Conservation (phyloP, 164 flowering plant species). For the Sextonia rubra region DNA sequence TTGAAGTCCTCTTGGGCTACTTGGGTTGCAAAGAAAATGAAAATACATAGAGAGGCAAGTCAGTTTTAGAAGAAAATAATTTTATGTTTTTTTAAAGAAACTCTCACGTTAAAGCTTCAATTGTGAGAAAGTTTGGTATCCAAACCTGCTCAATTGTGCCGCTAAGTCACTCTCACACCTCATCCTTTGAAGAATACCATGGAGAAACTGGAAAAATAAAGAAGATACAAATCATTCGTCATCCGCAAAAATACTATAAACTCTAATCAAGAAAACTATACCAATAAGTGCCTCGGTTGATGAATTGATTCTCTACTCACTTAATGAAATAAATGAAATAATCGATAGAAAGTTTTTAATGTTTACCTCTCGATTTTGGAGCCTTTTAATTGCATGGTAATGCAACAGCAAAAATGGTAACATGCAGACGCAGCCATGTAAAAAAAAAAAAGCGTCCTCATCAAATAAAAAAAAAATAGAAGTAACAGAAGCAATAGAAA, state of each 20-base stretch:
- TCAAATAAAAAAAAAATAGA: neutral
- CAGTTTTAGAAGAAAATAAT: neutral
- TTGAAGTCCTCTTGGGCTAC: neutral
- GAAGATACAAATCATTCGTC: neutral
- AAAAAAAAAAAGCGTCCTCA: neutral
- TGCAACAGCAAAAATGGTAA: constrained; percentile 1
- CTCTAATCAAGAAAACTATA: neutral
- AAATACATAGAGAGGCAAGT: neutral
- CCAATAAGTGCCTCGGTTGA: no score
- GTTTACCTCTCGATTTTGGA: constrained; percentile 13
- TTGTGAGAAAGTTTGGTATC: no score
- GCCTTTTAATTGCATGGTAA: constrained; percentile 33
- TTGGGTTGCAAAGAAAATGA: no score
- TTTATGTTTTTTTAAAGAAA: no score
- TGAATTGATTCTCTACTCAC: neutral
- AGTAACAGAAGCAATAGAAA: neutral
- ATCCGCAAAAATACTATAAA: neutral
- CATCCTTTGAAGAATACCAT: constrained; percentile 34
- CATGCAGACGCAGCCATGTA: neutral
- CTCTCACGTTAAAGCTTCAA: neutral
- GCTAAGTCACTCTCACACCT: constrained; percentile 43
- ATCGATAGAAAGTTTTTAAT: neutral
- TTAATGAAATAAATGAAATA: neutral
- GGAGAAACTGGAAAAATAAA: constrained; percentile 32
- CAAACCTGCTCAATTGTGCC: constrained; percentile 34